These are phyloP conservation scores for Mucor velutinosus DNA, from an alignment of 371 early-diverging fungal species.

Conservation along the genomic window DNA sequence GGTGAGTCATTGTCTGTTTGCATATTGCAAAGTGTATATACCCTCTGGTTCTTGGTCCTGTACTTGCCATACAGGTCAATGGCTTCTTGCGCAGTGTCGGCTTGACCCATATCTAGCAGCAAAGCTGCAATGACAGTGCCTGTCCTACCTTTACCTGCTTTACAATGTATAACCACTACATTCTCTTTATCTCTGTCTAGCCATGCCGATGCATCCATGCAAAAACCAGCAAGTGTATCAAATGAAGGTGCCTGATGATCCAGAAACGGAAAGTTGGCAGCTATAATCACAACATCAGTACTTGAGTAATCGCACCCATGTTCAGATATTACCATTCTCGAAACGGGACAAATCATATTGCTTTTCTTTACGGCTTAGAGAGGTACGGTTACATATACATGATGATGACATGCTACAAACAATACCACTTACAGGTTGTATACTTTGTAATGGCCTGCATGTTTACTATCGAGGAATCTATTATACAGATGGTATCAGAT, in stretches of 20 bases:
- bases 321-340: slow-evolving; percentile 15
- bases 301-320: background rate
- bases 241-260: slow-evolving; percentile 77
- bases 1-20: background rate
- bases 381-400: background rate
- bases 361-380: slow-evolving; percentile 57
- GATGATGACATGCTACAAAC: background rate
- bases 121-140: slow-evolving; percentile 70
- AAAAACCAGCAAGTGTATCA: slow-evolving; percentile 52
- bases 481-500: background rate
- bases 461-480: slow-evolving; percentile 65
- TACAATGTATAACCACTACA: slow-evolving; percentile 75
- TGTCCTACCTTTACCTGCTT: slow-evolving; percentile 82
- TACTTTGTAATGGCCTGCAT: slow-evolving; percentile 64
- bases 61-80: slow-evolving; percentile 56
- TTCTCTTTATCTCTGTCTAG: slow-evolving; percentile 43
- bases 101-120: slow-evolving; percentile 51
- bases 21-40: slow-evolving; percentile 13
- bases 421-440: slow-evolving; percentile 63
- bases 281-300: slow-evolving; percentile 19
- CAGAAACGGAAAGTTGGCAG: slow-evolving; percentile 60
- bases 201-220: slow-evolving; percentile 64
- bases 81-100: slow-evolving; percentile 50
- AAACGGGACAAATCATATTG: slow-evolving; percentile 36
- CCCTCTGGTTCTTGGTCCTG: slow-evolving; percentile 58